Conservation (phyloP, 202 grass and related monocot genomes). For the Alloteropsis angusta region DNA sequence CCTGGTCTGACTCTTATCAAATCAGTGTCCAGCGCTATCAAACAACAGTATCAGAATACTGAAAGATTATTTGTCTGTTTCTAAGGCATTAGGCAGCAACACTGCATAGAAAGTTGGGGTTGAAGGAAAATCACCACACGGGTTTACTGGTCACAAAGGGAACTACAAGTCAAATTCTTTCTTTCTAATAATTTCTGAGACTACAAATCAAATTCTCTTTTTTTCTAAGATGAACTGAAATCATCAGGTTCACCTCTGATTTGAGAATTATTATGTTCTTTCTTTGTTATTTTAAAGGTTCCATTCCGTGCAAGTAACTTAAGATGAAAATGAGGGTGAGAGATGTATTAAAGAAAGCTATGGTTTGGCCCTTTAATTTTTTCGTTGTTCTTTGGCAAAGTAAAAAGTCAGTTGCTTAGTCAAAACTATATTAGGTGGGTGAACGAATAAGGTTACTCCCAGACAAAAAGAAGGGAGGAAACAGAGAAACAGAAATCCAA, state of each 20-base stretch:
- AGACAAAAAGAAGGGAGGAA: background rate
- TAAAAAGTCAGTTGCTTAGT: conserved; percentile 1
- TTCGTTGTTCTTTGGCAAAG: conserved; percentile 12
- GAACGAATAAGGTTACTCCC: too few relatives aligned
- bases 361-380: background rate
- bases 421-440: conserved; percentile 3
- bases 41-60: background rate
- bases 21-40: background rate
- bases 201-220: background rate
- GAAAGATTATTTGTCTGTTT: background rate
- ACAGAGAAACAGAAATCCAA: background rate
- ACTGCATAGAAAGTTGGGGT: background rate
- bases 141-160: background rate
- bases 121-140: conserved; percentile 4
- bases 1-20: background rate
- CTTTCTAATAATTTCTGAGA: background rate
- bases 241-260: background rate
- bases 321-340: background rate
- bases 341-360: background rate
- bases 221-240: background rate
- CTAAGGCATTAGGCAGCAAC: background rate
- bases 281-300: background rate
- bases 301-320: background rate
- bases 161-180: background rate
- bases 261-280: background rate